phyloP scores from a whole-genome alignment of 441 rosid genomes.

The Croton laevigatus region DNA sequence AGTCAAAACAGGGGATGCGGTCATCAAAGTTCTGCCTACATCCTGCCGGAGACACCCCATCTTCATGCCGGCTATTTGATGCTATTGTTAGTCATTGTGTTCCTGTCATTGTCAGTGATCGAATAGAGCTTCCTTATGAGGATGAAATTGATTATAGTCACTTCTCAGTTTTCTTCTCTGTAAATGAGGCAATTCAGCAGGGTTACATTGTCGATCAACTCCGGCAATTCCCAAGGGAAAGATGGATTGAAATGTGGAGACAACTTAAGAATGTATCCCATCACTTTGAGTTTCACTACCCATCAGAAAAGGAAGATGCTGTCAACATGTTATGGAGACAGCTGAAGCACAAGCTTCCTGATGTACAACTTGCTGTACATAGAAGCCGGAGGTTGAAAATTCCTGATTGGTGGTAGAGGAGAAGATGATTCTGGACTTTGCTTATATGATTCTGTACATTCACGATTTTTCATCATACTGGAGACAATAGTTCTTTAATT shows the following conservation, averaged over 20 bases:
- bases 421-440: conserved; percentile 28
- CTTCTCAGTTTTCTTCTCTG: conserved; percentile 79
- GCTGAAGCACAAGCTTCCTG: conserved; percentile 70
- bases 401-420: conserved; percentile 82
- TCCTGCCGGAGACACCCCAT: conserved; percentile 97
- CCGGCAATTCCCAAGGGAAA: conserved; percentile 60
- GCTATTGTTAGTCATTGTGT: conserved; percentile 93
- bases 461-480: conserved; percentile 11
- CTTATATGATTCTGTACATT: conserved; percentile 30
- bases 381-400: conserved; percentile 79
- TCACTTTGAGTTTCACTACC: conserved; percentile 81
- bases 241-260: conserved; percentile 82
- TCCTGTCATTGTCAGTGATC: conserved; percentile 84
- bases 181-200: conserved; percentile 68
- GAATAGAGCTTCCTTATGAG: conserved; percentile 88
- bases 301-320: conserved; percentile 79
- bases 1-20: conserved; percentile 93
- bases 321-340: conserved; percentile 91
- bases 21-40: conserved; percentile 84
- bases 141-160: conserved; percentile 77
- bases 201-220: conserved; percentile 67
- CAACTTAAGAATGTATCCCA: conserved; percentile 66
- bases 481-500: conserved; percentile 1
- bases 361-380: conserved; percentile 60
- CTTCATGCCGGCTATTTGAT: conserved; percentile 92